Percentiles rank a stretch among this genome's conserved stretches.
Conservation (phyloP, 441 rosid genomes). For the Erodium trifolium region DNA sequence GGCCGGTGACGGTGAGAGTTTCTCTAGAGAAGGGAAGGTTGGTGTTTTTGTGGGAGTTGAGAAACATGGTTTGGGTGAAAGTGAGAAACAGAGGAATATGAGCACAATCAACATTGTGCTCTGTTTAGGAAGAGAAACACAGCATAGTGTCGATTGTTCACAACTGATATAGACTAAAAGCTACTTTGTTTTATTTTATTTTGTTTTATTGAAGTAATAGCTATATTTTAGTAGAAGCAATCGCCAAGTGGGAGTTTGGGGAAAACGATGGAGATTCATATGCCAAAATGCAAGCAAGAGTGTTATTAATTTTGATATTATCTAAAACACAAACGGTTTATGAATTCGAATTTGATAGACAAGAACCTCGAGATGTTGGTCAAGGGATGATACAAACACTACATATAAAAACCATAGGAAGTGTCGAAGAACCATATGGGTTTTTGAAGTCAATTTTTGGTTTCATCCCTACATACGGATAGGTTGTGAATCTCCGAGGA, state of each 20-base stretch:
- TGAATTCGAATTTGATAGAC: no score
- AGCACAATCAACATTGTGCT: slow-evolving; percentile 10
- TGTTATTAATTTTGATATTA: no score
- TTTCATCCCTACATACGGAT: neutral
- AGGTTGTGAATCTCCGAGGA: neutral
- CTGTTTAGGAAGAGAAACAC: no score
- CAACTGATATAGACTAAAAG: neutral
- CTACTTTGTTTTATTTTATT: neutral
- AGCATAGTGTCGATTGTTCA: neutral
- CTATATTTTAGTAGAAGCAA: no score
- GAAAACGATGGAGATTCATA: no score
- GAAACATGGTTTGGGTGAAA: slow-evolving; percentile 10
- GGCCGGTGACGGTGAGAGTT: slow-evolving; percentile 21
- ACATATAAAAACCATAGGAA: neutral
- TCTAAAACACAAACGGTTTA: no score
- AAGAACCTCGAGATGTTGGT: no score
- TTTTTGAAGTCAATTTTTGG: neutral
- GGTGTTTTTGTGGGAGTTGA: slow-evolving; percentile 23
- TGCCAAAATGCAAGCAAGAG: no score
- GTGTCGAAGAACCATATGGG: neutral
- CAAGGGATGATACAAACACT: no score
- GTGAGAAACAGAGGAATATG: slow-evolving; percentile 1
- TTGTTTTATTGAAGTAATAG: neutral
- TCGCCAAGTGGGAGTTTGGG: no score
- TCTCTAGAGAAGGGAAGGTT: slow-evolving; percentile 32